Base-by-base conservation (phyloP, 306 rosid species). In the Acacia confusa region DNA sequence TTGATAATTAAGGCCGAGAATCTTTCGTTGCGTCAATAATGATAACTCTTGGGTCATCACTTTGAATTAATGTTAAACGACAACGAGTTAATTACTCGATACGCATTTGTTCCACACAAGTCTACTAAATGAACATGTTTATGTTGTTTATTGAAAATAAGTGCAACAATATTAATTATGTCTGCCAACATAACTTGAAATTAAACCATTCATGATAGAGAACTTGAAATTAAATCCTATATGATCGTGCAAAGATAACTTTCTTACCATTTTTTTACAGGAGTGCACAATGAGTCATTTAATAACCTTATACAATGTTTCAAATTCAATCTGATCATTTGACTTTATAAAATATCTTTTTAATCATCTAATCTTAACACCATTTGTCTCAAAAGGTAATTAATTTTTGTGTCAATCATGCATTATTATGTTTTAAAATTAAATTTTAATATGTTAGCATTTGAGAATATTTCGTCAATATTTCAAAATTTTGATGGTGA, bases 151-250 rank as follows among this genome's bases (percentile, higher is more conserved):
- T 47, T 70, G 25, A 61, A 48, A 27, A 24, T 22, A 28, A 2
- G 64, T 57, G 22, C 28, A 57, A 55, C 30, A 22, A 57, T n/a
- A 70, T 43, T 48, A 7, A 77, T 67, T 61, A 55, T 60, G 79
- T 82, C 69, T 71, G 74, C 82, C 82, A 77, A 47, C 14, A 69
- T 9, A n/a, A 63, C 55, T 13, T 77, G 85, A 82, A 24, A 70
- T 40, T 65, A 52, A 50, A 45, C 52, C 52, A 17, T 40, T 52
- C 5, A 34, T 34, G 38, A 34, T 34, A 34, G 38, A 34, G 38
- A n/a, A 63, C 65, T 13, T 77, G 85, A 82, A 24, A 70, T 40
- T 65, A 52, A 52, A 47, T 52, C 70, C 63, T 44, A 57, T 50
- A 74, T 4, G 14, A 57, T 40, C 24, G 52, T 53, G 52, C 43